Conservation (phyloP, 208 protist species). For the Trypanosoma brucei region DNA sequence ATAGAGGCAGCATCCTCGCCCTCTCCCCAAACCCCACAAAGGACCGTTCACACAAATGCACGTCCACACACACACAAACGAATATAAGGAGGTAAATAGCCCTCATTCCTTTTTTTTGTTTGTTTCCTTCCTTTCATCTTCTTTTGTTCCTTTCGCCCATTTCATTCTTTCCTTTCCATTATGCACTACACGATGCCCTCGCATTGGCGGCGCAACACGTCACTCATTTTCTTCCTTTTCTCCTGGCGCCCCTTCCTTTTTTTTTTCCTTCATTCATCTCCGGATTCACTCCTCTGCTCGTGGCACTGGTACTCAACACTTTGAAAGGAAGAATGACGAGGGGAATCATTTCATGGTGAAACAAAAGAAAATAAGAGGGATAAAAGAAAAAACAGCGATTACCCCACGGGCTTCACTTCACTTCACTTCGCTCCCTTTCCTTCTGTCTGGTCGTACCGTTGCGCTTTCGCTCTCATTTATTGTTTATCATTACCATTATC, state of each 20-base stretch:
- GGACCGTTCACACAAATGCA: neutral
- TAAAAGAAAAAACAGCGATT: constrained; percentile 4
- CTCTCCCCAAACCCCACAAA: neutral
- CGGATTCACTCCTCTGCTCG: no score
- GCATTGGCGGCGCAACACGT: no score
- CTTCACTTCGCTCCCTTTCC: no score
- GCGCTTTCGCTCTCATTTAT: constrained; percentile 5
- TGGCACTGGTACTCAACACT: no score
- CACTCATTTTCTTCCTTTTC: neutral
- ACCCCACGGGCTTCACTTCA: neutral
- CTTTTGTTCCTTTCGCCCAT: neutral
- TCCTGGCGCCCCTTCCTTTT: neutral
- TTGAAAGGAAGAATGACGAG: no score
- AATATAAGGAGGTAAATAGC: neutral
- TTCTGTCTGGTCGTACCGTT: neutral
- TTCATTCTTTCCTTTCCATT: constrained; percentile 1
- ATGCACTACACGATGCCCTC: neutral
- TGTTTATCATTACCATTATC: neutral
- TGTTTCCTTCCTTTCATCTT: neutral
- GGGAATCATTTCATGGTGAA: no score
- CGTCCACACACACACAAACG: neutral
- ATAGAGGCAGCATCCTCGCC: no score
- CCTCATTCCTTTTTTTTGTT: neutral
- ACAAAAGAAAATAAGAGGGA: constrained; percentile 6
- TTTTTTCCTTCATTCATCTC: constrained; percentile 1